Base-by-base conservation (phyloP, 2,329 filamentous ascomycete species). In the Neofusicoccum sp. region DNA sequence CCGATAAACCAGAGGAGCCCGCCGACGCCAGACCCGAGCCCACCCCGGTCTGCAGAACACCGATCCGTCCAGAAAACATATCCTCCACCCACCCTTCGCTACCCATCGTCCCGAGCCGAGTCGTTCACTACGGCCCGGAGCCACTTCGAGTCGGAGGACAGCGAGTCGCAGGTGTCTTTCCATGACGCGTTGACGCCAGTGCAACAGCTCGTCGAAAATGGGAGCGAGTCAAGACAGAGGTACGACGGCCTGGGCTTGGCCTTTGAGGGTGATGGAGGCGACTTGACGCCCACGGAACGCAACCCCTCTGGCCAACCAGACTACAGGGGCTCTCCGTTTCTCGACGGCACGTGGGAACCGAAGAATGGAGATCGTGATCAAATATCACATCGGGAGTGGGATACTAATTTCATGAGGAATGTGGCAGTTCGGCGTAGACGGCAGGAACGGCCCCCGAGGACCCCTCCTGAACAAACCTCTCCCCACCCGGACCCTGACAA, bases 41-140 rank as follows among this genome's bases (percentile, higher is more conserved):
- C 74, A 3, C 74, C 74, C 7, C 68, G 74, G 37, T 72, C 70
- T 22, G 68, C 67, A 14, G 67, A 64, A 37, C 12, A 47, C n/a
- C 49, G 37, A 12, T 44, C 60, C 36, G 41, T 5, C 5, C 59
- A 56, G 14, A 58, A 44, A 31, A 67, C 65, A 45, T 62, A 56
- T 31, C 63, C 67, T 6, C 66, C 67, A 44, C 64, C 74, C 2
- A 65, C 66, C 5, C 68, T 71, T 37, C 65, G 71, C 33, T 75
- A 76, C 64, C 74, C 79, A 6, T 82, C 80, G 5, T 79, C 76
- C 28, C 65, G 74, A 34, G 78, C 79, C 36, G 80, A 81, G 31
- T 81, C 79, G 0, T 82, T 81, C 67, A 76, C 72, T 48, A 82
- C 80, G 1, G 80, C 80, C 9, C 72, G 73, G 62, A 80, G 81